These are phyloP conservation scores for Myriangium duriaei DNA, from an alignment of 2,329 filamentous ascomycete genomes.

Conservation along the genomic window DNA sequence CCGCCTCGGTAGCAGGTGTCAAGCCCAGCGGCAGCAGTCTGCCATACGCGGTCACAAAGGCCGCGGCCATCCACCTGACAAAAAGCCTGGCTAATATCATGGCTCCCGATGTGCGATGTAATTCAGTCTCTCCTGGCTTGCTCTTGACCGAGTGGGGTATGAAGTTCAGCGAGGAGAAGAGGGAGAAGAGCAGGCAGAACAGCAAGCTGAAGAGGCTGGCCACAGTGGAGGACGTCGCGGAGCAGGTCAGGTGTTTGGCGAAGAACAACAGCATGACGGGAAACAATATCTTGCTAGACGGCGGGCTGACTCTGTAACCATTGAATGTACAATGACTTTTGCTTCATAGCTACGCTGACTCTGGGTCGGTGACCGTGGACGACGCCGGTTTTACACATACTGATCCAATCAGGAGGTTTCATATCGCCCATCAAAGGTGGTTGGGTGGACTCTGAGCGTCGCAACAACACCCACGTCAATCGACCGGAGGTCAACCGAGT, in stretches of 20 bases:
- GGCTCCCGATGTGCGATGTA: slow-evolving; percentile 46
- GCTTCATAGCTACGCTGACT: too few relatives aligned
- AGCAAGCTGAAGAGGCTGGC: slow-evolving; percentile 15
- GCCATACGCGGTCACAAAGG: slow-evolving; percentile 26
- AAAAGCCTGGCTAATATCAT: slow-evolving; percentile 43
- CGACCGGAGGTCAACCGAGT: slow-evolving; percentile 32
- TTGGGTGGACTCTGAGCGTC: slow-evolving; percentile 33
- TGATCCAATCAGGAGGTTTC: slow-evolving; percentile 33
- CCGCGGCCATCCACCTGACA: slow-evolving; percentile 39
- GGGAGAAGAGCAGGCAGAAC: slow-evolving; percentile 23
- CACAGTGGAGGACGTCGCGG: slow-evolving; percentile 41
- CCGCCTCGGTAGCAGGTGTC: slow-evolving; percentile 52
- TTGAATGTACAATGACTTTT: neutral
- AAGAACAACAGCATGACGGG: slow-evolving; percentile 40
- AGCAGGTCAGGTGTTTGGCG: slow-evolving; percentile 40
- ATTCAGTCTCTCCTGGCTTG: slow-evolving; percentile 44
- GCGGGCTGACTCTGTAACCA: slow-evolving; percentile 23
- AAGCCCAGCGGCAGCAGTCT: slow-evolving; percentile 50
- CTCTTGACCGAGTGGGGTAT: slow-evolving; percentile 35
- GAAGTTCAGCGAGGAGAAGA: slow-evolving; percentile 34
- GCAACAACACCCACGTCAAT: slow-evolving; percentile 37
- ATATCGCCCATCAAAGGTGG: slow-evolving; percentile 34
- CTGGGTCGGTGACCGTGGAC: too few relatives aligned
- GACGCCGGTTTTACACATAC: slow-evolving; percentile 17
- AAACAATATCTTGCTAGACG: slow-evolving; percentile 40